Conservation (phyloP, 495 filamentous ascomycete genomes). For the Penicillium goetzii region DNA sequence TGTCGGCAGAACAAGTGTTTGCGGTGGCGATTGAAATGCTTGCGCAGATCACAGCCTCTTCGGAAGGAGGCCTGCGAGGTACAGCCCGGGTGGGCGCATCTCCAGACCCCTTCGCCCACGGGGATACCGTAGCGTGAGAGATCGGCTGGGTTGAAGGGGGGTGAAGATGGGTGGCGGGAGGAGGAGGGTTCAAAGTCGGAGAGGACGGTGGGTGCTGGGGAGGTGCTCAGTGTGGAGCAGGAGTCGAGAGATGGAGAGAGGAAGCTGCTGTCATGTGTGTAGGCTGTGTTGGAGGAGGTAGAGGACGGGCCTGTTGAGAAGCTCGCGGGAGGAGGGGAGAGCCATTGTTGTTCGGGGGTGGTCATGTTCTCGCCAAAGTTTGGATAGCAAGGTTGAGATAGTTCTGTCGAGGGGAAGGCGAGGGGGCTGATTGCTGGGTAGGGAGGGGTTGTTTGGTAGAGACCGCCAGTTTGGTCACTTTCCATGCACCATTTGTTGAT, state of each 20-base stretch:
- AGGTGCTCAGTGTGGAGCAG: slow-evolving; percentile 20
- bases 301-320: slow-evolving; percentile 11
- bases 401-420: slow-evolving; percentile 17
- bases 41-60: slow-evolving; percentile 65
- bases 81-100: slow-evolving; percentile 61
- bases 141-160: slow-evolving; percentile 30
- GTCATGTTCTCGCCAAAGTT: slow-evolving; percentile 16
- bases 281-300: slow-evolving; percentile 6
- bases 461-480: slow-evolving; percentile 13
- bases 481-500: slow-evolving; percentile 34
- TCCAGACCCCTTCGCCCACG: slow-evolving; percentile 48
- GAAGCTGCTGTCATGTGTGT: slow-evolving; percentile 17
- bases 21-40: slow-evolving; percentile 65
- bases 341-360: slow-evolving; percentile 24
- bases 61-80: slow-evolving; percentile 59
- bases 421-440: slow-evolving; percentile 21
- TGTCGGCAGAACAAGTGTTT: slow-evolving; percentile 67
- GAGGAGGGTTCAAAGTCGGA: slow-evolving; percentile 26
- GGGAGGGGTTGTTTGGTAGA: slow-evolving; percentile 18
- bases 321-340: slow-evolving; percentile 8
- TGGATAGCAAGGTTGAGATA: slow-evolving; percentile 15
- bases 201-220: slow-evolving; percentile 24
- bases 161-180: slow-evolving; percentile 13
- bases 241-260: slow-evolving; percentile 27
- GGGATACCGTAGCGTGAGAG: slow-evolving; percentile 39